Conservation (phyloP, 2,329 filamentous ascomycete species). For the Phyllosticta paracitricarpa region DNA sequence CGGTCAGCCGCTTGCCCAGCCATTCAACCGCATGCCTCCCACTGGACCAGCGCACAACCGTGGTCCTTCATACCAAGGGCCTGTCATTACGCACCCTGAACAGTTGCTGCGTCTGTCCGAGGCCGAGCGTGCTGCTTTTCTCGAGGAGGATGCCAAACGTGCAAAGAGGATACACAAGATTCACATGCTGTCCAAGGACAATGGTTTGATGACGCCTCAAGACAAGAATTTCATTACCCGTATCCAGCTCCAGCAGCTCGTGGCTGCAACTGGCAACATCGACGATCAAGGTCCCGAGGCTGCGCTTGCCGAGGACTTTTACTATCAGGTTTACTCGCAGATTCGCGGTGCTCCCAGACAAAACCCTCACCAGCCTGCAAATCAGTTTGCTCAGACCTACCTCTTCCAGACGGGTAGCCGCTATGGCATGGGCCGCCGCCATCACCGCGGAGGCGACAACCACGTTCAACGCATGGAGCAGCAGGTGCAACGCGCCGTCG, state of each 20-base stretch:
- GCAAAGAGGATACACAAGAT: constrained; percentile 99
- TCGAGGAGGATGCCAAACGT: constrained; percentile 86
- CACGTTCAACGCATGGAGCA: constrained; percentile 99
- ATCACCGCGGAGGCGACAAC: constrained; percentile 80
- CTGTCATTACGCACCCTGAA: constrained; percentile 56
- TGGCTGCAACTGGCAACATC: constrained; percentile 81
- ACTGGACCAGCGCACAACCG: constrained; percentile 28
- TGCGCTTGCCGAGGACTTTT: constrained; percentile 85
- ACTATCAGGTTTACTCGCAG: constrained; percentile 94
- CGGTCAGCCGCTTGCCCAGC: constrained; percentile 28
- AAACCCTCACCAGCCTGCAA: constrained; percentile 84
- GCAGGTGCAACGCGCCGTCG: constrained; percentile 92
- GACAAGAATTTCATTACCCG: constrained; percentile 99
- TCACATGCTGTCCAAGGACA: constrained; percentile 82
- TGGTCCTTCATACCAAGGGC: constrained; percentile 40
- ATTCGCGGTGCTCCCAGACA: constrained; percentile 84
- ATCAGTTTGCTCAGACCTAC: constrained; percentile 96
- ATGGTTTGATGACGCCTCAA: constrained; percentile 96
- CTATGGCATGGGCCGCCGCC: constrained; percentile 58
- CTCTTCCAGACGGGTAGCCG: constrained; percentile 88
- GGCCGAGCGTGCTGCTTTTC: constrained; percentile 70
- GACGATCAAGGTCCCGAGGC: constrained; percentile 72
- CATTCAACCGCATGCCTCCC: constrained; percentile 19
- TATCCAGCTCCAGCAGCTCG: constrained; percentile 92
- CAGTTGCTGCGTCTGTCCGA: constrained; percentile 71